Evolutionary conservation across 768 basidiomycete species (phyloP).

Genomic region (Trametes punicea): DNA sequence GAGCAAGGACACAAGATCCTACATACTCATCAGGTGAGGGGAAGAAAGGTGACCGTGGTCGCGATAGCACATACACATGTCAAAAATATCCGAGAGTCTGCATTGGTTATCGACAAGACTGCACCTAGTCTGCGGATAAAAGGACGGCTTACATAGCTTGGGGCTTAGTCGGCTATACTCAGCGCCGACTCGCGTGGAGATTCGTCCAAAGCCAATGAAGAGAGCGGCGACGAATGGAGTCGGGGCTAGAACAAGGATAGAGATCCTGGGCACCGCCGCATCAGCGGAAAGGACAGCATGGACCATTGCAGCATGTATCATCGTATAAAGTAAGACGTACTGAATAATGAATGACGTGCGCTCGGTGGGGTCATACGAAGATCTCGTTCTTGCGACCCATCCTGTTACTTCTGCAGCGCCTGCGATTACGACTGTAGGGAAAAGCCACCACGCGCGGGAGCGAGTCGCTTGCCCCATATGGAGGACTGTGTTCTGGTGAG

Average conservation of each 20-base stretch:
- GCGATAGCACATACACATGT: conserved; percentile 26
- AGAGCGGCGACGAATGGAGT: conserved; percentile 55
- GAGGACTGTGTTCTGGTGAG: not conserved
- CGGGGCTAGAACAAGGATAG: conserved; percentile 31
- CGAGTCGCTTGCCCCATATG: conserved; percentile 10
- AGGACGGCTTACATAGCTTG: conserved; percentile 24
- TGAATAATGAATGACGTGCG: conserved; percentile 16
- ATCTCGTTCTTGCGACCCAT: conserved; percentile 15
- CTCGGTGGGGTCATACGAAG: conserved; percentile 5
- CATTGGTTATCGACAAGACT: not conserved
- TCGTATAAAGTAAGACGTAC: not conserved
- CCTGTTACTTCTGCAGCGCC: conserved; percentile 16
- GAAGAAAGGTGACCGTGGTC: not conserved
- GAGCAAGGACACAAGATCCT: conserved; percentile 38
- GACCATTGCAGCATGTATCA: conserved; percentile 22
- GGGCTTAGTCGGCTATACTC: conserved; percentile 49
- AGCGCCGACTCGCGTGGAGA: conserved; percentile 42
- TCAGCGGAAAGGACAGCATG: too few species aligned
- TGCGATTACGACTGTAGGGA: conserved; percentile 14
- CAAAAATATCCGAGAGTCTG: conserved; percentile 31
- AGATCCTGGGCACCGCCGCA: too few species aligned
- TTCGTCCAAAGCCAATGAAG: conserved; percentile 50
- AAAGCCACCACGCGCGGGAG: conserved; percentile 16
- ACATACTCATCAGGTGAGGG: conserved; percentile 8
- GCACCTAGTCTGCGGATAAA: not conserved